A percentile compares a stretch with the other conserved stretches of the same genome.
Evolutionary conservation across 805 yeast species (phyloP).

Genomic region (Nakazawaea ernobii): DNA sequence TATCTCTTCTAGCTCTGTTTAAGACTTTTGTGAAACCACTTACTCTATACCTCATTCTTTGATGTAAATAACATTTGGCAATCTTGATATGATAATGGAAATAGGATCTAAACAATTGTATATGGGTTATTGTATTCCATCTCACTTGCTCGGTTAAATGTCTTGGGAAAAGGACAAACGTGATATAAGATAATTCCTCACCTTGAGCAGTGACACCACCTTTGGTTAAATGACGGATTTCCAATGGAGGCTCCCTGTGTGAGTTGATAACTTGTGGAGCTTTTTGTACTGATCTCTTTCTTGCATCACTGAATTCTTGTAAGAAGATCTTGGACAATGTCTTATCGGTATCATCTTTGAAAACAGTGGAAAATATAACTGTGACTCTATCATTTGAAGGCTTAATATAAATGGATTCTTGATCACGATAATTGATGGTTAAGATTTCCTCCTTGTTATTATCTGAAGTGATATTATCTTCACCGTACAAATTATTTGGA

Average conservation of each 20-base stretch:
- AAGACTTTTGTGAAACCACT: conserved; percentile 90
- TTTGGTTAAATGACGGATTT: conserved; percentile 45
- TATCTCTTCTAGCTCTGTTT: conserved; percentile 95
- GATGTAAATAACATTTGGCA: conserved; percentile 96
- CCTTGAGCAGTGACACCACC: conserved; percentile 30
- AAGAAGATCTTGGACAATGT: conserved; percentile 83
- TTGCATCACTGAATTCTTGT: conserved; percentile 93
- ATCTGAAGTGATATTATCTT: conserved; percentile 24
- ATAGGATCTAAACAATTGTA: conserved; percentile 89
- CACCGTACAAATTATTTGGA: conserved; percentile 36
- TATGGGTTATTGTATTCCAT: conserved; percentile 86
- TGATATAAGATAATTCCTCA: conserved; percentile 38
- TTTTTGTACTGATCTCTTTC: conserved; percentile 91
- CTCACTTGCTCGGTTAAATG: conserved; percentile 61
- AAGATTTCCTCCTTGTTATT: conserved; percentile 50
- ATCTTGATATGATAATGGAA: conserved; percentile 99
- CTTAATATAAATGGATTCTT: conserved; percentile 83
- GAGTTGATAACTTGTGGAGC: conserved; percentile 97
- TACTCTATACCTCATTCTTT: conserved; percentile 96
- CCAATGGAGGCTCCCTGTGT: conserved; percentile 89
- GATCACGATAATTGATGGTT: conserved; percentile 82
- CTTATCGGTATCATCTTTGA: conserved; percentile 95
- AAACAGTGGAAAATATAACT: conserved; percentile 88
- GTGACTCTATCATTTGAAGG: conserved; percentile 96
- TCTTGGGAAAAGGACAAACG: conserved; percentile 77